Evolutionary conservation across 495 filamentous ascomycete genomes (phyloP).

Genomic region (Apodospora peruviana): DNA sequence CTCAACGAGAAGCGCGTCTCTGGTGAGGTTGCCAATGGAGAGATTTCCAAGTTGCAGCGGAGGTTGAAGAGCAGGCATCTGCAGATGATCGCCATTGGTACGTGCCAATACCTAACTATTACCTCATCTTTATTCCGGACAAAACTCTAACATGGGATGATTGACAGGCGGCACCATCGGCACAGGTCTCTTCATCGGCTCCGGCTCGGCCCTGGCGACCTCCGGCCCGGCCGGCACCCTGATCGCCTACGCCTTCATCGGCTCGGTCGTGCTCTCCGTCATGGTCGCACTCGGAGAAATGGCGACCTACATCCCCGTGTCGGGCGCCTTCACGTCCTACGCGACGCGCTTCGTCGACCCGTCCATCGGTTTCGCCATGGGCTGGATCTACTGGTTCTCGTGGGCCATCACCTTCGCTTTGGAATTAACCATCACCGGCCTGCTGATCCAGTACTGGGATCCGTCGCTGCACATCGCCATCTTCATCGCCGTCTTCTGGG

Average conservation of each 20-base stretch:
- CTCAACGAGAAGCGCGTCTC: neutral
- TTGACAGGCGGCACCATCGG: slow-evolving; percentile 63
- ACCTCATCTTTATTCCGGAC: neutral
- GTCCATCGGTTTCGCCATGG: slow-evolving; percentile 72
- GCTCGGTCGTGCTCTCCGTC: slow-evolving; percentile 57
- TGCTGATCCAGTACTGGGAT: slow-evolving; percentile 75
- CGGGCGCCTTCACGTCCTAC: slow-evolving; percentile 71
- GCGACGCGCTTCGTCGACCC: slow-evolving; percentile 67
- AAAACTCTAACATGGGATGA: neutral
- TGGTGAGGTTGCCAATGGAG: neutral
- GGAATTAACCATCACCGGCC: slow-evolving; percentile 67
- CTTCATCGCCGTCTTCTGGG: slow-evolving; percentile 73
- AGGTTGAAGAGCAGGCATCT: slow-evolving; percentile 4
- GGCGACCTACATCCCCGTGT: slow-evolving; percentile 68
- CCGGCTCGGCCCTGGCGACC: slow-evolving; percentile 54
- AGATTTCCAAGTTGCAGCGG: slow-evolving; percentile 2
- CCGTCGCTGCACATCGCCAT: slow-evolving; percentile 49
- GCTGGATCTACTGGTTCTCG: slow-evolving; percentile 57
- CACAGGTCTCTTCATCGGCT: slow-evolving; percentile 71
- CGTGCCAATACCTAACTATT: neutral
- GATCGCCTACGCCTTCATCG: slow-evolving; percentile 65
- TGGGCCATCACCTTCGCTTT: slow-evolving; percentile 62
- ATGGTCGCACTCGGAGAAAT: slow-evolving; percentile 61
- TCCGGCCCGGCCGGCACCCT: slow-evolving; percentile 63
- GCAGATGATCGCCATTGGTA: slow-evolving; percentile 10